phyloP scores from a whole-genome alignment of 2,329 filamentous ascomycete genomes.

The Epichloe coenophiala region DNA sequence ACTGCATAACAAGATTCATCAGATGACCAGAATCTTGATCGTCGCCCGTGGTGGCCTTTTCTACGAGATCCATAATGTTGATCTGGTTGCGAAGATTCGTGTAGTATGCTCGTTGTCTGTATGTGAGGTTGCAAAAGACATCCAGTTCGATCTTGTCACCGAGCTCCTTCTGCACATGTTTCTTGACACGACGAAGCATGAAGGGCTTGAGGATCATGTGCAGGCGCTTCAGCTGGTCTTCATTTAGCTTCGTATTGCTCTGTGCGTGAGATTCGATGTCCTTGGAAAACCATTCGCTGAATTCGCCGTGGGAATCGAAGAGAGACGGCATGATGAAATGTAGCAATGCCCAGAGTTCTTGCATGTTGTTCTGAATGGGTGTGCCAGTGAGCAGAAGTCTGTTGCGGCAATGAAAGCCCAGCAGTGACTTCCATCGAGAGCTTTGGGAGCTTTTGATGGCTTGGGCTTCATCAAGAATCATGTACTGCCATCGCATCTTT shows the following conservation, averaged over 20 bases:
- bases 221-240: constrained; percentile 89
- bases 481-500: constrained; percentile 99
- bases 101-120: constrained; percentile 90
- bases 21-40: constrained; percentile 89
- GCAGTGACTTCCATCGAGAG: constrained; percentile 89
- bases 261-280: constrained; percentile 97
- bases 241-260: constrained; percentile 98
- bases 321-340: constrained; percentile 99
- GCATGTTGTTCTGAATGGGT: constrained; percentile 99
- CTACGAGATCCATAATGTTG: constrained; percentile 95
- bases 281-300: constrained; percentile 89
- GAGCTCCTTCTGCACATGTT: constrained; percentile 96
- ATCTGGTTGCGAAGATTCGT: constrained; percentile 89
- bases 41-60: constrained; percentile 88
- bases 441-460: constrained; percentile 97
- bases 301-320: constrained; percentile 88
- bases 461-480: constrained; percentile 97
- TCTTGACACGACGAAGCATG: constrained; percentile 99
- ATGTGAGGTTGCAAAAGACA: constrained; percentile 92
- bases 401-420: constrained; percentile 92
- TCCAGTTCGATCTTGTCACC: constrained; percentile 98
- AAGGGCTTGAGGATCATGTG: constrained; percentile 99
- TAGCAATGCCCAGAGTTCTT: constrained; percentile 90
- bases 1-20: constrained; percentile 99
- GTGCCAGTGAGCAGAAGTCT: constrained; percentile 88